A percentile compares a stretch with the other conserved stretches of the same genome.
Conservation (phyloP, 2,329 filamentous ascomycete genomes). For the Epichloe gansuensis region DNA sequence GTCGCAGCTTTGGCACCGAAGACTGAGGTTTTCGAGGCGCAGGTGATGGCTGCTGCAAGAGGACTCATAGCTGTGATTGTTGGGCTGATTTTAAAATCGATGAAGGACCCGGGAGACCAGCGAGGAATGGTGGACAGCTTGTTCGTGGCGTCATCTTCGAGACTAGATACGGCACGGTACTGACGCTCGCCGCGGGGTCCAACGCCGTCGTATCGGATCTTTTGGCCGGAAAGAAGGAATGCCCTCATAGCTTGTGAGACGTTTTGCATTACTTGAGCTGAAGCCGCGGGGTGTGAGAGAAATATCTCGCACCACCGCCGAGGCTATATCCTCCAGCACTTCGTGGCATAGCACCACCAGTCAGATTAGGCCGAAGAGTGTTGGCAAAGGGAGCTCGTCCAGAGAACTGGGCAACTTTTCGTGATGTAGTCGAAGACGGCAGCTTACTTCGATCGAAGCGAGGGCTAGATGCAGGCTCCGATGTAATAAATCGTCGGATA, state of each 20-base stretch:
- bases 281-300: constrained; percentile 75
- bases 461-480: constrained; percentile 18
- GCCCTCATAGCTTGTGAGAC: constrained; percentile 88
- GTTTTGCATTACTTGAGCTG: constrained; percentile 85
- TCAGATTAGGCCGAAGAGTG: constrained; percentile 82
- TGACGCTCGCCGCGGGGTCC: constrained; percentile 62
- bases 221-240: constrained; percentile 84
- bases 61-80: constrained; percentile 80
- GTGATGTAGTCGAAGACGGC: constrained; percentile 36
- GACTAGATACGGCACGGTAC: constrained; percentile 63
- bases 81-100: constrained; percentile 82
- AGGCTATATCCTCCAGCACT: constrained; percentile 81
- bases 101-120: constrained; percentile 58
- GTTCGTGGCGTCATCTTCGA: constrained; percentile 61
- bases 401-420: constrained; percentile 48
- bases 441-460: constrained; percentile 37
- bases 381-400: constrained; percentile 77
- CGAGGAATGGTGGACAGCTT: constrained; percentile 50
- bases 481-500: constrained; percentile 40
- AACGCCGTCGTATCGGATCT: constrained; percentile 73
- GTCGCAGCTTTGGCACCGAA: constrained; percentile 27
- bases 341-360: constrained; percentile 71
- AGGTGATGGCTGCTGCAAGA: constrained; percentile 44
- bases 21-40: constrained; percentile 29
- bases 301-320: constrained; percentile 67